Conservation (phyloP, 2,329 filamentous ascomycete genomes). For the Fusarium ambrosium region DNA sequence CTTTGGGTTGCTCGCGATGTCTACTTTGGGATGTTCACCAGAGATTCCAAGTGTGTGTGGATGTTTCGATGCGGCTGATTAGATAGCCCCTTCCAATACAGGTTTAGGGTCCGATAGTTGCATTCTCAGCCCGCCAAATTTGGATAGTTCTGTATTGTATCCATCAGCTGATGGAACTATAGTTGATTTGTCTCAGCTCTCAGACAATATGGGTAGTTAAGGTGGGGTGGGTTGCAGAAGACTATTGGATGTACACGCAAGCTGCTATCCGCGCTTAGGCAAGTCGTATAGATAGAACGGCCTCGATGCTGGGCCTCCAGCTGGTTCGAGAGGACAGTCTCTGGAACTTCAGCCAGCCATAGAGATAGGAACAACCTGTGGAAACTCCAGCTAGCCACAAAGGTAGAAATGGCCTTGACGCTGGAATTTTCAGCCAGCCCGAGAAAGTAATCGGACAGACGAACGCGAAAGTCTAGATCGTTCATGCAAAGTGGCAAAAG, state of each 20-base stretch:
- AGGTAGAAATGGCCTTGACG: not conserved
- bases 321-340: not conserved
- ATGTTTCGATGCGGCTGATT: not conserved
- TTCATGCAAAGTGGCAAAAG: not conserved
- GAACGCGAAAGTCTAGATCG: not conserved
- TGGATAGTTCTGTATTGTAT: not conserved
- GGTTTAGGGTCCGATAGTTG: not conserved
- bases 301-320: not conserved
- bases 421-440: not conserved
- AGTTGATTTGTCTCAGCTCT: not conserved
- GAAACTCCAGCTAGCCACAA: not conserved
- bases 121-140: not conserved
- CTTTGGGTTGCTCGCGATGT: not conserved
- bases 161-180: not conserved
- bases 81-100: not conserved
- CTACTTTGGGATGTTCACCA: not conserved
- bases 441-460: not conserved
- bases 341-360: not conserved
- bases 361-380: not conserved
- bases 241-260: not conserved
- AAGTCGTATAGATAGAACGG: not conserved
- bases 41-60: not conserved
- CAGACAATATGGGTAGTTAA: not conserved
- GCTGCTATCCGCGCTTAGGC: not conserved
- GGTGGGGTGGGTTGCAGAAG: not conserved